Percentiles rank a stretch among this genome's conserved stretches.
Evolutionary conservation across 1,139 yeast genomes (phyloP).

Genomic region (Hyphopichia wangnamkhiaoensis): DNA sequence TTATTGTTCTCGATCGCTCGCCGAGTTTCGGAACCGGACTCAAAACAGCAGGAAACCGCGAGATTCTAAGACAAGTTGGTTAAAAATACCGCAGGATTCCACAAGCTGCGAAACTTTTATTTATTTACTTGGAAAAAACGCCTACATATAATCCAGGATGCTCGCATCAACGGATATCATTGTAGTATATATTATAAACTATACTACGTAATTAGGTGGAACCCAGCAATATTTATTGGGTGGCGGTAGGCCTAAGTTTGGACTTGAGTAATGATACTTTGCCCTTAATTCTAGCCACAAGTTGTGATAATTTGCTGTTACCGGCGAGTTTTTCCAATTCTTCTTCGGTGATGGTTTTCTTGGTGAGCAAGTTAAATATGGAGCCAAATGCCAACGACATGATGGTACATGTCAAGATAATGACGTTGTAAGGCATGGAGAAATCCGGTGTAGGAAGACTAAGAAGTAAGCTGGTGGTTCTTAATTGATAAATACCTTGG

Average conservation of each 20-base stretch:
- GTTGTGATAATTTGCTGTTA: constrained; percentile 22
- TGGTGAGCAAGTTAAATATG: constrained; percentile 73
- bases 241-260: neutral
- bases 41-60: constrained; percentile 1
- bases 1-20: neutral
- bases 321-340: constrained; percentile 55
- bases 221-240: neutral
- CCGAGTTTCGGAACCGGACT: constrained; percentile 6
- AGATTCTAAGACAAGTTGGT: neutral
- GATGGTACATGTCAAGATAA: constrained; percentile 88
- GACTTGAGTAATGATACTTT: constrained; percentile 7
- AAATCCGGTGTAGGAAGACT: constrained; percentile 97
- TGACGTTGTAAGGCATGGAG: constrained; percentile 98
- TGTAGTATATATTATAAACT: no score
- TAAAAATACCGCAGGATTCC: neutral
- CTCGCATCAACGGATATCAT: no score
- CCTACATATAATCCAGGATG: no score
- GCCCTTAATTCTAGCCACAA: constrained; percentile 16
- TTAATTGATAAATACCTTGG: constrained; percentile 49
- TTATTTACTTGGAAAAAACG: no score
- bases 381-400: constrained; percentile 93
- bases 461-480: constrained; percentile 83
- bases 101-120: constrained; percentile 4
- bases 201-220: neutral
- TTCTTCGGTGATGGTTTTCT: constrained; percentile 74